Percentiles rank a stretch among this genome's conserved stretches.
Evolutionary conservation across 2,329 filamentous ascomycete species (phyloP).

Genomic region (Cytospora leucostoma): DNA sequence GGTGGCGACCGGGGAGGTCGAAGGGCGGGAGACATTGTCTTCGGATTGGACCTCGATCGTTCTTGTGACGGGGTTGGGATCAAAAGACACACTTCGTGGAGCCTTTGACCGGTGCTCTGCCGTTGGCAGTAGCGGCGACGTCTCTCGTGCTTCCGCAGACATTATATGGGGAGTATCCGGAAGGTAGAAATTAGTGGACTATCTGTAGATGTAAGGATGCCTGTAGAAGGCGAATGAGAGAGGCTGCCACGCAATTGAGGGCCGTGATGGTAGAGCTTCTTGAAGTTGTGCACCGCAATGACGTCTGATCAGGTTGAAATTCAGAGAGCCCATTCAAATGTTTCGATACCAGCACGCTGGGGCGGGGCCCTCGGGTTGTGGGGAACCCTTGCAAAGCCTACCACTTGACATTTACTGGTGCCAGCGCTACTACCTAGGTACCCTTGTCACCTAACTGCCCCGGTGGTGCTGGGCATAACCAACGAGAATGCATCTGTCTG

Average conservation of each 20-base stretch:
- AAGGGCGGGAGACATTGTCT: constrained; percentile 29
- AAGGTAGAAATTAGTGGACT: background rate
- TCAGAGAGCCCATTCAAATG: background rate
- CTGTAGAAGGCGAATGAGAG: background rate
- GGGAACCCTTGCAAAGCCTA: background rate
- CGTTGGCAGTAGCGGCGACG: constrained; percentile 32
- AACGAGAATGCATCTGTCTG: no score
- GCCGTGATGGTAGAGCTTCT: background rate
- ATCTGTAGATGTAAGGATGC: background rate
- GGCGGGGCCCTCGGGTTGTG: background rate
- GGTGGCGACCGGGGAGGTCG: constrained; percentile 33
- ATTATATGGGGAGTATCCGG: constrained; percentile 7
- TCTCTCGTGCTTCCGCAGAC: constrained; percentile 27
- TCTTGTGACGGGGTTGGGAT: constrained; percentile 65
- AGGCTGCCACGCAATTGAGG: background rate
- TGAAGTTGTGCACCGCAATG: background rate
- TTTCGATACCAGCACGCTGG: background rate
- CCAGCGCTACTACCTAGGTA: no score
- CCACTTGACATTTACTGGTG: no score
- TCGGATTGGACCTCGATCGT: constrained; percentile 56
- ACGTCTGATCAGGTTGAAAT: background rate
- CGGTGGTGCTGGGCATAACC: no score
- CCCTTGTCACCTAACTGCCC: no score
- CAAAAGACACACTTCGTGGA: constrained; percentile 73
- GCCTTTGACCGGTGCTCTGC: constrained; percentile 45